phyloP scores from a whole-genome alignment of 2,329 filamentous ascomycete species.

The Fusarium miscanthi region DNA sequence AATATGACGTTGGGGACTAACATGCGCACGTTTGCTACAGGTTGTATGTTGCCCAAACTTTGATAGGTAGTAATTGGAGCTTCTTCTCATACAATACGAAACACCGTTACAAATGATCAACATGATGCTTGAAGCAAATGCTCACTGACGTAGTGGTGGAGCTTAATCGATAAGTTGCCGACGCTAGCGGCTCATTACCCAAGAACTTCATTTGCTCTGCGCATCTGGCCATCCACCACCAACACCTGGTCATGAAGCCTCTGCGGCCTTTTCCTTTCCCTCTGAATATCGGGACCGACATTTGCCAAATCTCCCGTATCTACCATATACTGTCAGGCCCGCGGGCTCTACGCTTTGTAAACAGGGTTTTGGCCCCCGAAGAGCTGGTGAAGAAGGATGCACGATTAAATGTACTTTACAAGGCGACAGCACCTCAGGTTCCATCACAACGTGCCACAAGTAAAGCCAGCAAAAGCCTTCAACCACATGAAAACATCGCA shows the following conservation, averaged over 20 bases:
- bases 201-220: constrained; percentile 15
- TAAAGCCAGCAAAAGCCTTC: not conserved
- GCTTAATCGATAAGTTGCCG: constrained; percentile 46
- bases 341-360: constrained; percentile 58
- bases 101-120: not conserved
- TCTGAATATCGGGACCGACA: constrained; percentile 80
- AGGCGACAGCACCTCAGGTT: not conserved
- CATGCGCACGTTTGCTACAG: constrained; percentile 10
- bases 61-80: constrained; percentile 31
- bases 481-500: not conserved
- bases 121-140: not conserved
- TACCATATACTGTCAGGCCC: constrained; percentile 63
- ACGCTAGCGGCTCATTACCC: constrained; percentile 16
- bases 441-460: not conserved
- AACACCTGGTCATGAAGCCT: constrained; percentile 2
- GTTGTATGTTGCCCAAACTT: not conserved
- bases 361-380: constrained; percentile 58
- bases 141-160: constrained; percentile 24
- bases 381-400: constrained; percentile 44
- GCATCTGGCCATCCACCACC: not conserved
- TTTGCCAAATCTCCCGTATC: constrained; percentile 77
- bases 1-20: constrained; percentile 30
- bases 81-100: not conserved
- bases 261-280: constrained; percentile 69
- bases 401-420: constrained; percentile 29